These are phyloP conservation scores for Alternaria arbusti DNA, from an alignment of 2,329 filamentous ascomycete species.

Conservation along the genomic window DNA sequence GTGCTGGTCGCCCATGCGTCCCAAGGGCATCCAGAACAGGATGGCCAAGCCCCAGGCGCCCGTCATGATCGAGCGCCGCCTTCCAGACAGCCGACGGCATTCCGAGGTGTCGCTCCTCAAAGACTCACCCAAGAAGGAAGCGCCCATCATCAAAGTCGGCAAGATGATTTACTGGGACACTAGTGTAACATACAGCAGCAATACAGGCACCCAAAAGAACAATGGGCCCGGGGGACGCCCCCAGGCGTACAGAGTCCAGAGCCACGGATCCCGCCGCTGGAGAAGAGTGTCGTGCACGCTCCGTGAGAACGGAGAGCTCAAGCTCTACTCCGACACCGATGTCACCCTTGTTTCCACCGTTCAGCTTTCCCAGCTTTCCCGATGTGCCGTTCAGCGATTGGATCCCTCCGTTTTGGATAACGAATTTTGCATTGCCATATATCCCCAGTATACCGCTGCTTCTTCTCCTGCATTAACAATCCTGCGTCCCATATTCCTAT, in stretches of 20 bases:
- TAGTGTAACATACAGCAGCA: constrained; percentile 59
- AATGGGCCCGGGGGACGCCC: constrained; percentile 48
- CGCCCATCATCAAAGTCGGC: constrained; percentile 87
- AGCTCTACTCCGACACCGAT: constrained; percentile 83
- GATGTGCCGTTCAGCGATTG: constrained; percentile 87
- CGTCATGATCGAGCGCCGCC: constrained; percentile 43
- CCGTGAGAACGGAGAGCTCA: constrained; percentile 93
- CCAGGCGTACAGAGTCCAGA: constrained; percentile 62
- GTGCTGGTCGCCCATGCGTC: constrained; percentile 79
- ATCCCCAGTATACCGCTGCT: constrained; percentile 85
- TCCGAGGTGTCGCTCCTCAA: constrained; percentile 63
- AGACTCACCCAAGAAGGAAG: constrained; percentile 70
- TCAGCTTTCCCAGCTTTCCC: constrained; percentile 84
- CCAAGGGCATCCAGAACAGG: constrained; percentile 61
- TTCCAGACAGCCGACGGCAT: constrained; percentile 53
- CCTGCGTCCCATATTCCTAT: constrained; percentile 86
- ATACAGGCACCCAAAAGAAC: constrained; percentile 47
- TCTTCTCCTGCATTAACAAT: constrained; percentile 75
- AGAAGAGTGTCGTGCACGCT: constrained; percentile 88
- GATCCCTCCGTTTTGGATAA: constrained; percentile 90
- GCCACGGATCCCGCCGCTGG: constrained; percentile 72
- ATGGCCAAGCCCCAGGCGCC: constrained; percentile 58
- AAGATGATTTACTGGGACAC: constrained; percentile 75
- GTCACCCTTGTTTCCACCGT: constrained; percentile 80
- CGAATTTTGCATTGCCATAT: constrained; percentile 93